phyloP scores from a whole-genome alignment of 352 stramenopile genomes.

The Phytophthora nicotianae region DNA sequence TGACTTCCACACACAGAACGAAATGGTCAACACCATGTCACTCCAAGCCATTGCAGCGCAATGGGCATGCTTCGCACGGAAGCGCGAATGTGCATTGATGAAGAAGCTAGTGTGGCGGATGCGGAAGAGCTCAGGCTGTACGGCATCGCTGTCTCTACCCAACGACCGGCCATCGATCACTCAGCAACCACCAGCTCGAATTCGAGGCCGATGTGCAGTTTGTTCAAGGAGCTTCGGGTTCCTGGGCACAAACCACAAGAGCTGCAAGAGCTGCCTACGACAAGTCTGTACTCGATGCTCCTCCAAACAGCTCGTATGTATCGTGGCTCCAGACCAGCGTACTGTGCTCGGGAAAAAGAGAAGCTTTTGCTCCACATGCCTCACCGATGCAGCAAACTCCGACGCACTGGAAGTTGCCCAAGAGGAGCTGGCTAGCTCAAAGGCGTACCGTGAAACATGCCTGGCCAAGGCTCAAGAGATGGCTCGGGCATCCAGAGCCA shows the following conservation, averaged over 20 bases:
- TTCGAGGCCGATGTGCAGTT: slow-evolving; percentile 25
- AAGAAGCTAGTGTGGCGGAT: slow-evolving; percentile 62
- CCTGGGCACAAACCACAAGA: slow-evolving; percentile 33
- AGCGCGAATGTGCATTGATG: slow-evolving; percentile 45
- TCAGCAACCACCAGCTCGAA: slow-evolving; percentile 14
- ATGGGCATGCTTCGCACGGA: slow-evolving; percentile 38
- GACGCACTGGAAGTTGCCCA: slow-evolving; percentile 38
- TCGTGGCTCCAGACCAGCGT: slow-evolving; percentile 32
- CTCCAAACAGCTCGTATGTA: slow-evolving; percentile 39
- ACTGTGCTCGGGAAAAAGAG: slow-evolving; percentile 39
- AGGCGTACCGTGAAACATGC: slow-evolving; percentile 30
- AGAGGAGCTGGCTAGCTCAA: slow-evolving; percentile 40
- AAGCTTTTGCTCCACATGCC: slow-evolving; percentile 39
- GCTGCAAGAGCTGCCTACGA: slow-evolving; percentile 39
- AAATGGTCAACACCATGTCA: slow-evolving; percentile 46
- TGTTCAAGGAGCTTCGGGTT: slow-evolving; percentile 43
- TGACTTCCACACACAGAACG: slow-evolving; percentile 48
- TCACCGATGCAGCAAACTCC: slow-evolving; percentile 36
- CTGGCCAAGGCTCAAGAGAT: slow-evolving; percentile 27
- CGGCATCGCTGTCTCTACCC: slow-evolving; percentile 14
- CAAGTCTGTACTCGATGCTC: slow-evolving; percentile 39
- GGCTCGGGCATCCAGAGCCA: slow-evolving; percentile 18
- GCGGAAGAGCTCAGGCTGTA: slow-evolving; percentile 35
- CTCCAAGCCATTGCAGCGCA: slow-evolving; percentile 43
- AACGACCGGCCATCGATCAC: slow-evolving; percentile 11